Percentiles rank a stretch among this genome's conserved stretches.
Evolutionary conservation across 2,329 filamentous ascomycete species (phyloP).

Genomic region (Epichloe glyceriae): DNA sequence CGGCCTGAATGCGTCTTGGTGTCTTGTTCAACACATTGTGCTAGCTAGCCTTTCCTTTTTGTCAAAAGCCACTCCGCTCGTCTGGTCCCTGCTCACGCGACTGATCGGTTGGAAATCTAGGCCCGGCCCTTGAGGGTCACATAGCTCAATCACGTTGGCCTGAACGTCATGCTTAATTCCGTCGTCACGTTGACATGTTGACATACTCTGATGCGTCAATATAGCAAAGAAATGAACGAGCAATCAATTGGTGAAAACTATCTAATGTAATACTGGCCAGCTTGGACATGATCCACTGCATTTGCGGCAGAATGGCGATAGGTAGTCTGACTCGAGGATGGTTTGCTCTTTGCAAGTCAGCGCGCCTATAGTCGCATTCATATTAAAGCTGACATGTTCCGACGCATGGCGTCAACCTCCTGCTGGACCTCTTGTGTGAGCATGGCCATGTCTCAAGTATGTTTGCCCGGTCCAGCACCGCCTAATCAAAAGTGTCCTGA

Average conservation of each 20-base stretch:
- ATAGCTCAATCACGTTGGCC: background rate
- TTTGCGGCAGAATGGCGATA: background rate
- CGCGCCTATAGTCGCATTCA: background rate
- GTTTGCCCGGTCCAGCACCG: background rate
- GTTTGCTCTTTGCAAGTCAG: background rate
- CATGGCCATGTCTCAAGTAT: background rate
- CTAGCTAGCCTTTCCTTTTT: too few relatives aligned
- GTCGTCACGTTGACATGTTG: background rate
- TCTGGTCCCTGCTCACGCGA: background rate
- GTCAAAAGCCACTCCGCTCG: too few relatives aligned
- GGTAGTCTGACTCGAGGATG: too few relatives aligned
- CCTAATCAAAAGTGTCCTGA: background rate
- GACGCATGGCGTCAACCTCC: background rate
- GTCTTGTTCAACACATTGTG: too few relatives aligned
- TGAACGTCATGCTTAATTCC: background rate
- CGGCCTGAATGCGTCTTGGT: background rate
- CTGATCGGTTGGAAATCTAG: background rate
- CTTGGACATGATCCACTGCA: background rate
- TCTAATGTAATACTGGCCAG: slow-evolving; percentile 3
- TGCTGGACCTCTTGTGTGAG: background rate
- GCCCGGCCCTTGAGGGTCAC: background rate
- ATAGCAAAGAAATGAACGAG: slow-evolving; percentile 5
- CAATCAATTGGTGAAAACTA: slow-evolving; percentile 7
- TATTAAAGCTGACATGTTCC: background rate
- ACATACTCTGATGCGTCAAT: background rate